Evolutionary conservation across 2,329 filamentous ascomycete genomes (phyloP).

Genomic region (Cladosporium sp.): DNA sequence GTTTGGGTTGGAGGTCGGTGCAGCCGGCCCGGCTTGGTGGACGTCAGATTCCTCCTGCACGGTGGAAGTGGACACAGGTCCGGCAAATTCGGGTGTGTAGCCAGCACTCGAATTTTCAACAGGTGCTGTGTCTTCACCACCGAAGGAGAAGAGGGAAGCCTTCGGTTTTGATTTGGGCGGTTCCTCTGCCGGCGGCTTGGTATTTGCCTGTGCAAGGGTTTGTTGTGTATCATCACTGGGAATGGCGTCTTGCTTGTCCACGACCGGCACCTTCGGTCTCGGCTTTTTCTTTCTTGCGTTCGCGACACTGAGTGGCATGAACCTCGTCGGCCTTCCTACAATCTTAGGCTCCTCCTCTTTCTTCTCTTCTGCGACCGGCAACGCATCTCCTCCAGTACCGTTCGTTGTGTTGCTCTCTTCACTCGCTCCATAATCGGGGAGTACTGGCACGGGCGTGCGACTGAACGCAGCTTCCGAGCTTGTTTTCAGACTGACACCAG

Average conservation of each 20-base stretch:
- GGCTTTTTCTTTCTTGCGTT: conserved; percentile 68
- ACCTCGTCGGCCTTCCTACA: conserved; percentile 76
- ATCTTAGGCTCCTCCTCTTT: conserved; percentile 57
- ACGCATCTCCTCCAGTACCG: neutral
- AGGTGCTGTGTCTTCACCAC: conserved; percentile 43
- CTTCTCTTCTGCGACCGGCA: neutral
- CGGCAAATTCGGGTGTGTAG: conserved; percentile 34
- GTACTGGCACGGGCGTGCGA: conserved; percentile 50
- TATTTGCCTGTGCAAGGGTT: neutral
- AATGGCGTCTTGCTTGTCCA: neutral
- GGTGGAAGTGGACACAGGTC: neutral
- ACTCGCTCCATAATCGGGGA: conserved; percentile 18
- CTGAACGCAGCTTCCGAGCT: conserved; percentile 77
- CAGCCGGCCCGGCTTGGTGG: conserved; percentile 3
- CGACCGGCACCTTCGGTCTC: conserved; percentile 23
- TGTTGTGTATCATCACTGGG: neutral
- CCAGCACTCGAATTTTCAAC: conserved; percentile 17
- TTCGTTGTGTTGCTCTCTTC: conserved; percentile 16
- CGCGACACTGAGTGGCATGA: conserved; percentile 79
- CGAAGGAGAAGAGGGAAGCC: conserved; percentile 34
- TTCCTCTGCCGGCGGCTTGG: neutral
- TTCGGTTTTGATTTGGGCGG: conserved; percentile 11
- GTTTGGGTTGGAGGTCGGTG: conserved; percentile 32
- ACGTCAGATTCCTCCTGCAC: neutral
- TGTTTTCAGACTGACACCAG: conserved; percentile 70